Evolutionary conservation across 2,329 filamentous ascomycete species (phyloP).

Genomic region (Cladophialophora immunda): DNA sequence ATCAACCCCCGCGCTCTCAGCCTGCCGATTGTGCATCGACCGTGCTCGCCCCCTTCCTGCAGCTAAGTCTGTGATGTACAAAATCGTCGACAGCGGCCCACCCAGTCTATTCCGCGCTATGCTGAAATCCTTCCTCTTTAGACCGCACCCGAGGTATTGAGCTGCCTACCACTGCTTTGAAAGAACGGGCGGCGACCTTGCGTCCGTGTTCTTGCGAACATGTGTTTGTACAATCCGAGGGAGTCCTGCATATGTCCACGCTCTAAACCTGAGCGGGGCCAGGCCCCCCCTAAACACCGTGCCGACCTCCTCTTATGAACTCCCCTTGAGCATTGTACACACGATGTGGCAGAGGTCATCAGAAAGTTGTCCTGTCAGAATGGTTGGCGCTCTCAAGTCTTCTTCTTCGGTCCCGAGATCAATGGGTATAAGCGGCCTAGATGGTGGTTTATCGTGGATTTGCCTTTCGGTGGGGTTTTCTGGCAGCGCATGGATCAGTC

Average conservation of each 20-base stretch:
- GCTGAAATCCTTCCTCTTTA: background rate
- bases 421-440: slow-evolving; percentile 78
- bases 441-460: slow-evolving; percentile 91
- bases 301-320: background rate
- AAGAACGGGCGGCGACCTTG: background rate
- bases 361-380: background rate
- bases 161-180: background rate
- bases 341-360: background rate
- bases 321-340: background rate
- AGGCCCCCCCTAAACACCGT: no score
- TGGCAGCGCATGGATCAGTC: slow-evolving; percentile 44
- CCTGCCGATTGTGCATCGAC: background rate
- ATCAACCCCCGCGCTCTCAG: background rate
- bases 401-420: slow-evolving; percentile 75
- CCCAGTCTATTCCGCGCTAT: background rate
- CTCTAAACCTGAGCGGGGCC: background rate
- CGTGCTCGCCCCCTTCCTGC: background rate
- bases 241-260: no score
- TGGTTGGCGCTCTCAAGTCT: slow-evolving; percentile 53
- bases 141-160: background rate
- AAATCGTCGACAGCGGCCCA: background rate
- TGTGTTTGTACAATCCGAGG: background rate
- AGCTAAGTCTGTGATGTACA: background rate
- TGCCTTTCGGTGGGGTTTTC: slow-evolving; percentile 61
- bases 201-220: background rate